Base-by-base conservation (phyloP, 2,329 filamentous ascomycete genomes). In the Alternaria arbusti region DNA sequence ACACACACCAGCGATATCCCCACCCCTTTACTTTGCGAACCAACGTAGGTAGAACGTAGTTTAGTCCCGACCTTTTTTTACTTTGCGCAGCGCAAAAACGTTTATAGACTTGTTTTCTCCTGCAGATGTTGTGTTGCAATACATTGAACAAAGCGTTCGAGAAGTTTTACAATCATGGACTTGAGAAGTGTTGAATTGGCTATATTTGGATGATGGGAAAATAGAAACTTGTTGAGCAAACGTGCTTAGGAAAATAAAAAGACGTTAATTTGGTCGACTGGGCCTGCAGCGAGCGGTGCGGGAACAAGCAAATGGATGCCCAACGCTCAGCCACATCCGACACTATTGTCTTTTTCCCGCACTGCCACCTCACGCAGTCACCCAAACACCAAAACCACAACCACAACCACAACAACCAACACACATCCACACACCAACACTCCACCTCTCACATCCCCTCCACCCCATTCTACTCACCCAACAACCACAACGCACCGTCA, bases 91-190 rank as follows among this genome's bases (percentile, higher is more conserved):
- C 36, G 36, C 36, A 17, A 40, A 40, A 50, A 50, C 12, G 28
- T 22, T 52, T 52, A 52, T 52, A 52, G 49, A 52, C 49, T 52
- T 52, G 49, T 32, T 52, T 52, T 40, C 36, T 40, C 32, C 13
- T 40, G 30, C 30, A 40, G 28, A 36, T 11, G 15, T 30, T 50
- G 46, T 26, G 8, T 52, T 52, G 49, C 49, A 52, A 52, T 36
- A 28, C 22, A 52, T 36, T n/a, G 17, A 52, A 52, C 49, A 23
- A 52, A n/a, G 11, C 22, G 12, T 22, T 23, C 20, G 2, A 23
- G 8, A 8, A 36, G 5, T 7, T 22, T 23, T 6, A 22, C 11
- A 1, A 12, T 15, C 17, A 12, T 2, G 7, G 10, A 44, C 17
- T 15, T 22, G 32, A 3, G 1, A 52, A 52, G 11, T 17, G 49